Evolutionary conservation across 306 rosid genomes (phyloP), one percentile per base, ranked within the genome.

Genomic region (Acmispon strigosus): DNA sequence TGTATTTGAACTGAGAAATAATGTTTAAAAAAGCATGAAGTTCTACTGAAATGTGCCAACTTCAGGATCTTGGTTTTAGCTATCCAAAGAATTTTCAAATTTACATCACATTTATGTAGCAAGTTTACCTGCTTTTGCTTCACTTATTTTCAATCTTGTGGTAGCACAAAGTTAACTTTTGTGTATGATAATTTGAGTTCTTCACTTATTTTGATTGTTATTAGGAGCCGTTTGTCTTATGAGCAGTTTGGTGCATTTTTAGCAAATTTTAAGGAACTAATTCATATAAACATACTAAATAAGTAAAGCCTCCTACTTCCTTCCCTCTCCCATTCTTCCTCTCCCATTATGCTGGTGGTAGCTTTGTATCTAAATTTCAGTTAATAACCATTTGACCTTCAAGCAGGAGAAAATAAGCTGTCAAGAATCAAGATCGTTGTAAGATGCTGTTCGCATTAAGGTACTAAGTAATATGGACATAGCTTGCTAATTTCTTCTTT

Each of bases 211-310:
- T n/a, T n/a, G 63, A 72, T 69, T 76, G 70, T 66, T 73, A 84
- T 74, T 76, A 94, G 99, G 97, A 87, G 89, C 75, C 99, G 99
- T 34, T 73, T 94, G 85, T 88, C 97, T 18, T 91, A 89, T 50
- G 97, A 91, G 85, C 97, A 91, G 77, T 95, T 95, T 81, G 89
- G 99, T 75, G 92, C 97, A 71, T 95, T 95, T 80, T 80, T 95
- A 55, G 84, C 96, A 58, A 95, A 85, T 84, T 97, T 95, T 5
- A 94, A 94, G 86, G 97, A 89, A 79, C 82, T 94, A 95, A 95
- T 82, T 81, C 92, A 77, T 96, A 89, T 71, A 95, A 91, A 79
- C 91, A 84, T 81, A 86, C 96, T 50, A 91, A 86, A 81, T 97
- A 89, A 92, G 97, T 94, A 58, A 37, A 2, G n/a, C n/a, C n/a